These are phyloP conservation scores for Eucalyptus pauciflora DNA, from an alignment of 345 rosid genomes.

Conservation along the genomic window DNA sequence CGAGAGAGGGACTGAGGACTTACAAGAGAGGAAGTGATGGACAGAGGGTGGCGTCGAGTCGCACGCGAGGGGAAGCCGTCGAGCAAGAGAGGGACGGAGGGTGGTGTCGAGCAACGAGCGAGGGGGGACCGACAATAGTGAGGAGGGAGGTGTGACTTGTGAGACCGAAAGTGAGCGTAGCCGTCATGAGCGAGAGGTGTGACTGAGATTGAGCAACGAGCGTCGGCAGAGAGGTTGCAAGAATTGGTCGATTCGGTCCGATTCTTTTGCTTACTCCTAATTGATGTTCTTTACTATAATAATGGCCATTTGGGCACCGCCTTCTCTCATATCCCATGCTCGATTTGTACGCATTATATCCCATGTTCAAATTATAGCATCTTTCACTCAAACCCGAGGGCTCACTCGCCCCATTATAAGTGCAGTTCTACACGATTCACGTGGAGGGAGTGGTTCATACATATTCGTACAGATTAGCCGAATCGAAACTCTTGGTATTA, in stretches of 20 bases:
- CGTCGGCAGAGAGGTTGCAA: neutral
- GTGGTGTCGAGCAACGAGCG: neutral
- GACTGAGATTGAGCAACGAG: neutral
- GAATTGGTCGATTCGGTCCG: neutral
- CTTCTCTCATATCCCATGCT: neutral
- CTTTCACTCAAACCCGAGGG: neutral
- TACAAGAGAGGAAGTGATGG: neutral
- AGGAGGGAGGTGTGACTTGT: neutral
- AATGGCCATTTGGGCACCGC: neutral
- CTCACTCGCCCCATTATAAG: neutral
- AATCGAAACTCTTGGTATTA: neutral
- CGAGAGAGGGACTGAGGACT: neutral
- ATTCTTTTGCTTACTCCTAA: neutral
- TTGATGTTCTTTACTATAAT: neutral
- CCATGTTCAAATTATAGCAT: neutral
- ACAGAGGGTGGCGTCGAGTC: neutral
- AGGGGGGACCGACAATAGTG: neutral
- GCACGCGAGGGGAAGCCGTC: neutral
- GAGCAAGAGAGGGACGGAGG: neutral
- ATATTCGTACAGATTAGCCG: neutral
- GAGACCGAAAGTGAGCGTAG: neutral
- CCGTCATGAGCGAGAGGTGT: neutral
- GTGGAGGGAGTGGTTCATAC: neutral
- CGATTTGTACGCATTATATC: neutral
- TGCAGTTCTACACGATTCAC: neutral